Percentiles rank a stretch among this genome's conserved stretches.
Conservation (phyloP, 1,139 yeast species). For the Debaryomyces sp. region DNA sequence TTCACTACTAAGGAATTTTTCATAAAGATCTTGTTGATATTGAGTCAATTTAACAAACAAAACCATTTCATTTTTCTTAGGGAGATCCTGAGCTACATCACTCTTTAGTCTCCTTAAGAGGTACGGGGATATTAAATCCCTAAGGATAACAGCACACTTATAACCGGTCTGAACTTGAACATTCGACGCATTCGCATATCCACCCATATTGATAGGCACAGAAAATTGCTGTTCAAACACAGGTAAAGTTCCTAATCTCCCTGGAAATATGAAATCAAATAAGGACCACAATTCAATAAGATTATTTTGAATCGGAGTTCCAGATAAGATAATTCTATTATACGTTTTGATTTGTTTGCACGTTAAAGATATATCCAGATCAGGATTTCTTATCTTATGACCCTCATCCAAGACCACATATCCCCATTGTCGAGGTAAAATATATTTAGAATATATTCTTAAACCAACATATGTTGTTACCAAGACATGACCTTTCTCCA, state of each 20-base stretch:
- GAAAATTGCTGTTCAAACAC: constrained; percentile 93
- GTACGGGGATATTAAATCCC: constrained; percentile 90
- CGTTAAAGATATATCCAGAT: constrained; percentile 80
- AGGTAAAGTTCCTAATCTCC: constrained; percentile 90
- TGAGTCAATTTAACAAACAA: constrained; percentile 84
- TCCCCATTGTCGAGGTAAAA: constrained; percentile 81
- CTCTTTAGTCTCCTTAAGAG: constrained; percentile 81
- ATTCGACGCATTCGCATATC: constrained; percentile 95
- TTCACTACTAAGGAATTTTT: constrained; percentile 71
- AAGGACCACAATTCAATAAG: constrained; percentile 90
- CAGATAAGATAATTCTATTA: constrained; percentile 84
- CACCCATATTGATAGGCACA: constrained; percentile 94
- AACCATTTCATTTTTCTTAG: constrained; percentile 92
- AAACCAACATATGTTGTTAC: constrained; percentile 93
- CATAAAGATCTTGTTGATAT: constrained; percentile 72
- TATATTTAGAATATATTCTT: constrained; percentile 68
- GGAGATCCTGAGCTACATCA: constrained; percentile 96
- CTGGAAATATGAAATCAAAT: constrained; percentile 94
- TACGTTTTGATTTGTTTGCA: constrained; percentile 83
- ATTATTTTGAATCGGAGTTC: constrained; percentile 96
- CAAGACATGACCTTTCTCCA: constrained; percentile 72
- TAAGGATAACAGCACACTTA: constrained; percentile 88
- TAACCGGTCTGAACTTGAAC: constrained; percentile 96
- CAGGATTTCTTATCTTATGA: constrained; percentile 94
- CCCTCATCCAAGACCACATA: constrained; percentile 94